Percentiles rank a stretch among this genome's conserved stretches.
Conservation (phyloP, 805 yeast genomes). For the Phaffomyces thermotolerans region DNA sequence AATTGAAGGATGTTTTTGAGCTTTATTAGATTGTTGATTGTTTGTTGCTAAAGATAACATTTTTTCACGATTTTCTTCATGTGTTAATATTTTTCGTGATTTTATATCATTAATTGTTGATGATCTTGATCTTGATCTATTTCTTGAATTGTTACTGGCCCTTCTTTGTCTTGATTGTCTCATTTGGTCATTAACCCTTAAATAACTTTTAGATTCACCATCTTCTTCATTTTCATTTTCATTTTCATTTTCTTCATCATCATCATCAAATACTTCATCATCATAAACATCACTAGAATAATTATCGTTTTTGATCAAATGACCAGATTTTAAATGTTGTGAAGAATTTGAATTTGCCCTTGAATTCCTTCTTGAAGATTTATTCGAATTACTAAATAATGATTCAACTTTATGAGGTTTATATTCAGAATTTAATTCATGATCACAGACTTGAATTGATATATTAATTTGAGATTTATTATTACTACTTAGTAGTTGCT, state of each 20-base stretch:
- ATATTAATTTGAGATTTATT: slow-evolving; percentile 19
- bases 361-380: slow-evolving; percentile 23
- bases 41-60: slow-evolving; percentile 63
- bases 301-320: not conserved
- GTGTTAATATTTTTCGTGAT: not conserved
- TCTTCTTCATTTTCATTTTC: not conserved
- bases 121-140: slow-evolving; percentile 27
- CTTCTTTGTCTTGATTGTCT: slow-evolving; percentile 28
- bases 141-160: slow-evolving; percentile 29
- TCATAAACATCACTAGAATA: slow-evolving; percentile 4
- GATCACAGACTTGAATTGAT: slow-evolving; percentile 30
- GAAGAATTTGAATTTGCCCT: slow-evolving; percentile 25
- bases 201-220: not conserved
- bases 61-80: slow-evolving; percentile 35
- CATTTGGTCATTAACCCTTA: slow-evolving; percentile 10
- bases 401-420: slow-evolving; percentile 32
- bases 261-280: not conserved
- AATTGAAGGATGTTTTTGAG: slow-evolving; percentile 65
- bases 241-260: not conserved
- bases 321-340: slow-evolving; percentile 20
- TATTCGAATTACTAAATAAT: slow-evolving; percentile 38
- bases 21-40: slow-evolving; percentile 41
- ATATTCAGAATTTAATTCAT: slow-evolving; percentile 28
- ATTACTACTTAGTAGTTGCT: not conserved
- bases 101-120: slow-evolving; percentile 2